Evolutionary conservation across 2,329 filamentous ascomycete genomes (phyloP), one percentile per base, ranked within the genome.

Genomic region (Blastomyces emzantsi): DNA sequence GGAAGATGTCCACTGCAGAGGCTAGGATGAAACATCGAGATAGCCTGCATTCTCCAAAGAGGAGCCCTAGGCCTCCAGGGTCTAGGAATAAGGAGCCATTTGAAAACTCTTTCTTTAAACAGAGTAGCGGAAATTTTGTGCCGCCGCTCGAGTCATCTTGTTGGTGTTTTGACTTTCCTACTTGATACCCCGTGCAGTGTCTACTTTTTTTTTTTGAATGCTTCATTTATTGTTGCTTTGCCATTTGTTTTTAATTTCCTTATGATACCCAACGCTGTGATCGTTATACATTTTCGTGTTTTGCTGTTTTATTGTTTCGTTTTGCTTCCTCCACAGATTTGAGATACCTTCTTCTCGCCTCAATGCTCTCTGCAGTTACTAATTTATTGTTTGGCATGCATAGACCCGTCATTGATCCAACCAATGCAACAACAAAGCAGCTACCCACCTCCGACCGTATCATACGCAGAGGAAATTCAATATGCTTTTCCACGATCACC

Each of bases 381-480:
- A 55, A 59, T 61, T 56, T 33, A 39, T 43, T 19, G 57, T 49
- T 64, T 47, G 62, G 49, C 49, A 17, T 47, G 28, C 22, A 36
- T 68, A 86, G 84, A 86, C 74, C 84, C 84, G 41, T 83, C 81
- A 30, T 75, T 86, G 47, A 83, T 86, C 56, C 81, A 85, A 63
- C 79, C 82, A 30, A 81, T 80, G 33, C 71, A 74, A 63, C 67
- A 70, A 55, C 69, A 69, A 41, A 67, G 67, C 41, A 68, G 67
- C 39, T 69, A 74, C 54, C 69, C 72, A 39, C 71, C 70, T 11
- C 69, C 72, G 2, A 65, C 71, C 47, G 70, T 75, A 62, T 69
- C 74, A 7, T 77, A 74, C 62, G 65, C 70, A 9, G 75, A 76
- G 33, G 73, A 76, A 49, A 54, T 69, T 7, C 71, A 70, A n/a